Evolutionary conservation across 495 filamentous ascomycete genomes (phyloP), one percentile per base, ranked within the genome.

Genomic region (Daldinia childiae): DNA sequence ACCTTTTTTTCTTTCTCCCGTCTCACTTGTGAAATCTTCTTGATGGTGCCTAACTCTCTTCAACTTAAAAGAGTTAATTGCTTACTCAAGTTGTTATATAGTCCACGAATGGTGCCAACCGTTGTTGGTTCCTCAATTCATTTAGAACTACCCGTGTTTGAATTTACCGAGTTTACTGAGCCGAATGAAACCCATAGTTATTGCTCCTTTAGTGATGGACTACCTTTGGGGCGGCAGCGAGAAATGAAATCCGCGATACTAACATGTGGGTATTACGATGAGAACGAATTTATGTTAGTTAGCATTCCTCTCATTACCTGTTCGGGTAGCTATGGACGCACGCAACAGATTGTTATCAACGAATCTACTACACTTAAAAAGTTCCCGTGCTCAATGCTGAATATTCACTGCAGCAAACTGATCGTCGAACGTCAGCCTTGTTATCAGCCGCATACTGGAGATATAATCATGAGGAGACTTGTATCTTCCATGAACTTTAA

Each of bases 341-440:
- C 58, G 15, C 51, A 58, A 8, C 58, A 68, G 52, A 57, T 80
- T 17, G 51, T 80, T 43, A 58, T 76, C 27, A 73, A 73, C 14
- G 74, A 73, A 26, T 9, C 69, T 19, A 51, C 76, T n/a, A 72
- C 78, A 6, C 34, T 76, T n/a, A 74, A 76, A 11, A 29, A 7
- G 11, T 39, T 63, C 19, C 29, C 62, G 41, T 29, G 29, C 41
- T n/a, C 21, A 14, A 5, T 39, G 4, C 59, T 63, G 14, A 34
- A 21, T 7, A 4, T 1, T 5, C 41, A 12, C 52, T 38, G 38
- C 19, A 0, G 1, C 3, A 50, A 45, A 41, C 3, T 63, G 6
- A 27, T 58, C 1, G 14, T 68, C 9, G 59, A 63, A 43, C 17
- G 59, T 9, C 66, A 68, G 41, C 66, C 58, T 0, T 14, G 41